These are phyloP conservation scores for Colletotrichum neosansevieriae DNA, from an alignment of 2,329 filamentous ascomycete species.

Conservation along the genomic window DNA sequence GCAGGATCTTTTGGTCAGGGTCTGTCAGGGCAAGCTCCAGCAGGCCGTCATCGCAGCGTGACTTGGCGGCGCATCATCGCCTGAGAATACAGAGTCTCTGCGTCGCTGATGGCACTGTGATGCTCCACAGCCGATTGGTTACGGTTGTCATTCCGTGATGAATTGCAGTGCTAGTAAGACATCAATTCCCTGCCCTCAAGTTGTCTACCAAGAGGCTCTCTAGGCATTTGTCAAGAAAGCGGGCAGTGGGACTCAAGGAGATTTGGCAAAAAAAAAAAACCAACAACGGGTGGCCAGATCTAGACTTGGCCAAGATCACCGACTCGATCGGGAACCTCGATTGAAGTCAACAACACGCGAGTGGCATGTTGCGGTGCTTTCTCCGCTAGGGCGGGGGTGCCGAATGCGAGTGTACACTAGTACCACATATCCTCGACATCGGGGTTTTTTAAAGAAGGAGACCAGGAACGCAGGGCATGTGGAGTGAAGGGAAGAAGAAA, in stretches of 20 bases:
- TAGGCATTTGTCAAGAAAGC: too few relatives aligned
- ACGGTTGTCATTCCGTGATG: background rate
- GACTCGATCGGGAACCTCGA: background rate
- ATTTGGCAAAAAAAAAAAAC: too few relatives aligned
- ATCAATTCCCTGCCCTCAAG: background rate
- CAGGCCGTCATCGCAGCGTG: background rate
- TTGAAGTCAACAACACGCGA: background rate
- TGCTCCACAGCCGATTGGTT: background rate
- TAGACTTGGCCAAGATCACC: background rate
- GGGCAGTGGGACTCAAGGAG: too few relatives aligned
- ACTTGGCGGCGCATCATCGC: slow-evolving; percentile 15
- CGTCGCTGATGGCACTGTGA: background rate
- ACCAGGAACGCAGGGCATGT: too few relatives aligned
- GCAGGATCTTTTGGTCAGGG: background rate
- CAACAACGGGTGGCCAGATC: background rate
- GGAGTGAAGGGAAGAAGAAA: background rate
- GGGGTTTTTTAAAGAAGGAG: too few relatives aligned
- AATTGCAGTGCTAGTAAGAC: background rate
- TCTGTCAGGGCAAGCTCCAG: background rate
- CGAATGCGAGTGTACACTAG: too few relatives aligned
- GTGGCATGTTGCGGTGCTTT: slow-evolving; percentile 5
- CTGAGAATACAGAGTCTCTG: slow-evolving; percentile 3
- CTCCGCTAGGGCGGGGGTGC: too few relatives aligned
- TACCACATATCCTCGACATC: too few relatives aligned
- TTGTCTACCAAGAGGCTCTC: background rate